A percentile compares a stretch with the other conserved stretches of the same genome.
Conservation (phyloP, 495 filamentous ascomycete genomes). For the Aspergillus cavernicola region DNA sequence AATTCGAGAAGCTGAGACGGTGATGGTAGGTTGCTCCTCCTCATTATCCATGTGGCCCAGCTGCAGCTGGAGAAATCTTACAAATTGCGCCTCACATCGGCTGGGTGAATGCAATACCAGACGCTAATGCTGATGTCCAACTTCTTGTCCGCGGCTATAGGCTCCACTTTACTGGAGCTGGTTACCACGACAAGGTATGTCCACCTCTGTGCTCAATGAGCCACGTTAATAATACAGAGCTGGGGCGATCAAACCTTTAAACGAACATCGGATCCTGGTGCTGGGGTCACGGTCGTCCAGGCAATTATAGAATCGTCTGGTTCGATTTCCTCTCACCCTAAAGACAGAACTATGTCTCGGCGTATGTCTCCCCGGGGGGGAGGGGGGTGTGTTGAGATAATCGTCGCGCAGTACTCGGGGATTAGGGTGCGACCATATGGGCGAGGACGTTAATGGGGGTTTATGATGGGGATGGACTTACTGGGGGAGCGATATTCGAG, state of each 20-base stretch:
- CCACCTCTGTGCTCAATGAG: neutral
- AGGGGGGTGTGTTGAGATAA: neutral
- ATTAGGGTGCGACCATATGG: too few relatives aligned
- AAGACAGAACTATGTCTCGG: neutral
- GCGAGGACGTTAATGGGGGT: neutral
- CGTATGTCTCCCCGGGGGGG: neutral
- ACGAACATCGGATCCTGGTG: neutral
- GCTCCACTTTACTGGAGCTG: neutral
- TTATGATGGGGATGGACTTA: neutral
- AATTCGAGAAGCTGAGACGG: too few relatives aligned
- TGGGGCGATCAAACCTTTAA: neutral
- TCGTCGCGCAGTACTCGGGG: too few relatives aligned
- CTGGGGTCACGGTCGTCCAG: neutral
- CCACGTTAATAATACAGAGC: neutral
- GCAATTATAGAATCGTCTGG: neutral
- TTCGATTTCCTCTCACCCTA: neutral
- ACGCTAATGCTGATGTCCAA: too few relatives aligned
- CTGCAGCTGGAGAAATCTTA: too few relatives aligned
- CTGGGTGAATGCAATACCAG: too few relatives aligned
- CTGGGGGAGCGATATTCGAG: neutral
- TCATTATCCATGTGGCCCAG: too few relatives aligned
- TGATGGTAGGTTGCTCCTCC: too few relatives aligned
- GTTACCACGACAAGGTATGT: slow-evolving; percentile 2
- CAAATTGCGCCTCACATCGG: too few relatives aligned
- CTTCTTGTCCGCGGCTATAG: too few relatives aligned